Evolutionary conservation across 2,329 filamentous ascomycete genomes (phyloP).

Genomic region (Ceratocystis cubensis): DNA sequence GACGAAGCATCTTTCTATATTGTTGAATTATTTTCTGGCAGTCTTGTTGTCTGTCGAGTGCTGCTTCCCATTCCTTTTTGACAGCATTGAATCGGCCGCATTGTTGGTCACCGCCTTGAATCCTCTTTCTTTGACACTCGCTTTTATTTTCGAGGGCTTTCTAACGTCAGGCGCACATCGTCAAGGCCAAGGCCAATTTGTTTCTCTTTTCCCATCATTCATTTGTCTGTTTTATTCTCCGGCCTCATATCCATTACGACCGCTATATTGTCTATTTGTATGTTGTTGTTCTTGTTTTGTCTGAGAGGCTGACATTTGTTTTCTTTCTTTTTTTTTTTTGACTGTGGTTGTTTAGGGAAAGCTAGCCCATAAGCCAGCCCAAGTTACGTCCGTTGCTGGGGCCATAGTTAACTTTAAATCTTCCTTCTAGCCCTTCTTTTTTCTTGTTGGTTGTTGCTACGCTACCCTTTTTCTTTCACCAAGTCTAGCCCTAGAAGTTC

Average conservation of each 20-base stretch:
- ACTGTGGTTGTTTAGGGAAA: background rate
- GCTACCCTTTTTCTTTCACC: background rate
- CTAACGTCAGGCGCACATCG: background rate
- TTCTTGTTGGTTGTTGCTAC: background rate
- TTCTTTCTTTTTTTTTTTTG: background rate
- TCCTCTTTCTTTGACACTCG: background rate
- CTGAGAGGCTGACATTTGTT: background rate
- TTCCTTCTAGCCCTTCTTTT: background rate
- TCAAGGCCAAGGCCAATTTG: background rate
- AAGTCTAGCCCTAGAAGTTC: background rate
- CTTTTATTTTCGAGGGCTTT: background rate
- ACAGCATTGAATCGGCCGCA: background rate
- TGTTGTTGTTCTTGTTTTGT: background rate
- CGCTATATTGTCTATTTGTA: background rate
- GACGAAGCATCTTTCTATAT: constrained; percentile 8
- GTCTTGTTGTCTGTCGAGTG: background rate
- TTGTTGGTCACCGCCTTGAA: background rate
- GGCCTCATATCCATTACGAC: background rate
- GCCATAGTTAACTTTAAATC: constrained; percentile 6
- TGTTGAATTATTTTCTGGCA: constrained; percentile 4
- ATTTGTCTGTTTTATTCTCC: background rate
- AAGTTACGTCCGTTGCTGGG: background rate
- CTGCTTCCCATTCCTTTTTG: background rate
- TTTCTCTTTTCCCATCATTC: background rate
- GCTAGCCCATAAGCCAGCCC: background rate